Conservation (phyloP, 257 asterid genomes). For the Craterostigma plantagineum region DNA sequence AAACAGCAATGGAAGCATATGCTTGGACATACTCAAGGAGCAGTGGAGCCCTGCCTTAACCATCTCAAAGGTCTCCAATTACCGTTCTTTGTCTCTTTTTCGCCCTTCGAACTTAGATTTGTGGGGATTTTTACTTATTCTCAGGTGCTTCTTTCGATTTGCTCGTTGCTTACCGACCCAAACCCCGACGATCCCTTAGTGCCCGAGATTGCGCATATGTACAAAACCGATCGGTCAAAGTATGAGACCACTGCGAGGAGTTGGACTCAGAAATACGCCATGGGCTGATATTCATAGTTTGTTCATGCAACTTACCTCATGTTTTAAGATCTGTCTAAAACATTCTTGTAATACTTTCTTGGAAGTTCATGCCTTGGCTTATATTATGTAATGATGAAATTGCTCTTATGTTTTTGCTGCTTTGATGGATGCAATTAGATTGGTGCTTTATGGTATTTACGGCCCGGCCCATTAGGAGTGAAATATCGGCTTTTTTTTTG, state of each 20-base stretch:
- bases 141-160: slow-evolving; percentile 45
- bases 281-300: slow-evolving; percentile 24
- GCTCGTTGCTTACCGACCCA: slow-evolving; percentile 42
- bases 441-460: too few species aligned
- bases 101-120: slow-evolving; percentile 6
- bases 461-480: too few species aligned
- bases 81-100: slow-evolving; percentile 1
- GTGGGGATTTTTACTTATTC: slow-evolving; percentile 5
- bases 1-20: slow-evolving; percentile 85
- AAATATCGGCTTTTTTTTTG: too few species aligned
- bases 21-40: slow-evolving; percentile 91
- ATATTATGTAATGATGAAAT: too few species aligned
- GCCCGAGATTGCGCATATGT: slow-evolving; percentile 91
- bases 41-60: slow-evolving; percentile 99
- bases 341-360: too few species aligned
- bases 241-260: slow-evolving; percentile 87
- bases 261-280: slow-evolving; percentile 95
- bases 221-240: slow-evolving; percentile 74
- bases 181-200: slow-evolving; percentile 93
- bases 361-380: too few species aligned
- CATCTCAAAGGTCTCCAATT: slow-evolving; percentile 61
- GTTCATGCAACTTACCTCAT: too few species aligned
- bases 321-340: too few species aligned
- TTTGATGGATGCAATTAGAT: too few species aligned
- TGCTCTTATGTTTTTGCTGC: too few species aligned